Evolutionary conservation across 2,329 filamentous ascomycete species (phyloP), one percentile per base, ranked within the genome.

Genomic region (Didymella exigua): DNA sequence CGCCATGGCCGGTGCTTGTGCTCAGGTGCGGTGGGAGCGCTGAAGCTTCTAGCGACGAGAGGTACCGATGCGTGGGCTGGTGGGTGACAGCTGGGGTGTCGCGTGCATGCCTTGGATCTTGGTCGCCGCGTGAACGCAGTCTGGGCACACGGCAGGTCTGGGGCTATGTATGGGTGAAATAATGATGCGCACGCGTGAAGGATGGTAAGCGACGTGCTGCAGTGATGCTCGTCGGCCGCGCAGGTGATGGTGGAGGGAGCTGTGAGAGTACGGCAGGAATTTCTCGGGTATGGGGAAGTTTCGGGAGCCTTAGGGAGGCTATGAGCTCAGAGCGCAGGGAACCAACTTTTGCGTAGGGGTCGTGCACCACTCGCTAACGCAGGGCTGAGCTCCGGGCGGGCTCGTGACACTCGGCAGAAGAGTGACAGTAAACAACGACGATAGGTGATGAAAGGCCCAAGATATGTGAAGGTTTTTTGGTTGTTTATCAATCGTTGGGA

Each of bases 1-100:
- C 67, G 95, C 95, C 95, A 99, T 99, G 78, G 54, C 62, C 54
- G 50, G 30, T 48, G 26, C 31, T 13, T 37, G 43, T 27, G 46
- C 41, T 29, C 46, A 36, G 46, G 18, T 44, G 36, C 48, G 30
- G 26, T 29, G 50, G 56, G 48, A 45, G 60, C 47, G 69, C 61
- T 59, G 65, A 55, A 36, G 64, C 52, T 60, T 43, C 58, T 58
- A 57, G 59, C 49, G 59, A 58, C 58, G 58, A 50, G 47, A 49
- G 58, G 36, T 40, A 43, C 41, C 52, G 52, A 53, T 54, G 56
- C 36, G 60, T 48, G 49, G 56, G 40, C 48, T 58, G 60, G 59
- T 64, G 59, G 59, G 54, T 66, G 64, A 61, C 63, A 65, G 57
- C 43, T 41, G 31, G 45, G 60, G 59, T 66, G 72, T 74, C 72